Evolutionary conservation across 2,329 filamentous ascomycete genomes (phyloP).

Genomic region (Claviceps arundinis): DNA sequence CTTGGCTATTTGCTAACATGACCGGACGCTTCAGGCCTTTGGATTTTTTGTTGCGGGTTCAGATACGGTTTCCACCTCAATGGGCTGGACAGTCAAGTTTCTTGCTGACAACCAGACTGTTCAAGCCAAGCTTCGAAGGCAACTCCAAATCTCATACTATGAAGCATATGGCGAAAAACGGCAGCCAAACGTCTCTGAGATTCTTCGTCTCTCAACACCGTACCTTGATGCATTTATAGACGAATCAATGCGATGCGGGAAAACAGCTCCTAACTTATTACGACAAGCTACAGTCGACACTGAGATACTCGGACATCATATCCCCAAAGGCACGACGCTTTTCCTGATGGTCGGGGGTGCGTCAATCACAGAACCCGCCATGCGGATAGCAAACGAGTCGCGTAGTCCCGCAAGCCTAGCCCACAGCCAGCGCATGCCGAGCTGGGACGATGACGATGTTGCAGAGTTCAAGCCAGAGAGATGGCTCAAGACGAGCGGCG

Average conservation of each 20-base stretch:
- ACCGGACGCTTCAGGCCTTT: conserved; percentile 5
- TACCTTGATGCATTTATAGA: conserved; percentile 26
- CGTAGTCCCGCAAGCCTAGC: conserved; percentile 10
- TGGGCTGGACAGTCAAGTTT: conserved; percentile 1
- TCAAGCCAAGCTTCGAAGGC: conserved; percentile 9
- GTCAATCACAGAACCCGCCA: background rate
- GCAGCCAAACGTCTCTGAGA: conserved; percentile 15
- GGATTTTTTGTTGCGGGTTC: conserved; percentile 15
- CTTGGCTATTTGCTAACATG: background rate
- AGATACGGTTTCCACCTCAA: conserved; percentile 5
- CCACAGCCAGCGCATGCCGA: conserved; percentile 9
- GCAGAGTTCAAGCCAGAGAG: conserved; percentile 21
- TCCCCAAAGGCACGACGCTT: conserved; percentile 22
- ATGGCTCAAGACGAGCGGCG: conserved; percentile 17
- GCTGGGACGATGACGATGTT: conserved; percentile 14
- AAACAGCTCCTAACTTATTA: conserved; percentile 13
- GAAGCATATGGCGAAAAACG: conserved; percentile 10
- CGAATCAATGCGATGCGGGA: conserved; percentile 19
- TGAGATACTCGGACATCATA: conserved; percentile 16
- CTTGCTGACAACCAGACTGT: conserved; percentile 2
- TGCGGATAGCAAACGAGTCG: conserved; percentile 3
- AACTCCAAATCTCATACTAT: conserved; percentile 8
- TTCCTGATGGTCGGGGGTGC: conserved; percentile 13
- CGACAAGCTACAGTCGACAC: conserved; percentile 19
- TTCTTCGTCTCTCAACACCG: conserved; percentile 9